Conservation (phyloP, 345 rosid genomes). For the Turnera subulata region DNA sequence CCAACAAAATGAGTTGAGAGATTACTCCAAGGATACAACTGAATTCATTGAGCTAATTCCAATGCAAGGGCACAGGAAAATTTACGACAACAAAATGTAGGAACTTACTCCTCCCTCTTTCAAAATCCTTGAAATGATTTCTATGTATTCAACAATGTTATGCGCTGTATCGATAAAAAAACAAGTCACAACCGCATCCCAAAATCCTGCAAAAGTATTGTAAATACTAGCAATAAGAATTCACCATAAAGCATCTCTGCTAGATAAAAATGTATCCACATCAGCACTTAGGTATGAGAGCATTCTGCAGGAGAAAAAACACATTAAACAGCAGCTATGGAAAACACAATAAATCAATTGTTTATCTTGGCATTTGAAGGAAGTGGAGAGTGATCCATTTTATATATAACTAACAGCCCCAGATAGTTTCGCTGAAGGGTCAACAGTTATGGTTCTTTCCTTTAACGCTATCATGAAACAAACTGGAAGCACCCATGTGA, state of each 20-base stretch:
- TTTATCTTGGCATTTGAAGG: too few species aligned
- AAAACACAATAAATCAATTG: too few species aligned
- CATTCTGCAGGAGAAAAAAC: too few species aligned
- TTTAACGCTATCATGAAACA: too few species aligned
- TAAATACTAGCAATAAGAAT: constrained; percentile 15
- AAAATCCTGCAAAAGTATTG: constrained; percentile 54
- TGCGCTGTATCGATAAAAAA: constrained; percentile 97
- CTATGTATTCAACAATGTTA: constrained; percentile 85
- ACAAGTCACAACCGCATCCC: constrained; percentile 97
- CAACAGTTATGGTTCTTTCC: too few species aligned
- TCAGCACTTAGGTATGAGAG: too few species aligned
- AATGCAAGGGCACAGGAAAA: constrained; percentile 3
- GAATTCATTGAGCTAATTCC: constrained; percentile 12
- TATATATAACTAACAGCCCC: too few species aligned
- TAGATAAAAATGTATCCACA: not conserved
- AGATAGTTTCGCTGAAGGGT: too few species aligned
- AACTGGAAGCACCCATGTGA: too few species aligned
- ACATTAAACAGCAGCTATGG: too few species aligned
- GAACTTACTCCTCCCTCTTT: constrained; percentile 87
- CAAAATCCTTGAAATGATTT: constrained; percentile 82
- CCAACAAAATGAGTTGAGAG: constrained; percentile 2
- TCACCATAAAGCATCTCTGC: not conserved
- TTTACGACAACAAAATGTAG: constrained; percentile 17
- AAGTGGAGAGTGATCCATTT: too few species aligned
- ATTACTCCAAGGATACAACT: too few species aligned